Base-by-base conservation (phyloP, 768 basidiomycete species). In the Melanogaster broomeanus region DNA sequence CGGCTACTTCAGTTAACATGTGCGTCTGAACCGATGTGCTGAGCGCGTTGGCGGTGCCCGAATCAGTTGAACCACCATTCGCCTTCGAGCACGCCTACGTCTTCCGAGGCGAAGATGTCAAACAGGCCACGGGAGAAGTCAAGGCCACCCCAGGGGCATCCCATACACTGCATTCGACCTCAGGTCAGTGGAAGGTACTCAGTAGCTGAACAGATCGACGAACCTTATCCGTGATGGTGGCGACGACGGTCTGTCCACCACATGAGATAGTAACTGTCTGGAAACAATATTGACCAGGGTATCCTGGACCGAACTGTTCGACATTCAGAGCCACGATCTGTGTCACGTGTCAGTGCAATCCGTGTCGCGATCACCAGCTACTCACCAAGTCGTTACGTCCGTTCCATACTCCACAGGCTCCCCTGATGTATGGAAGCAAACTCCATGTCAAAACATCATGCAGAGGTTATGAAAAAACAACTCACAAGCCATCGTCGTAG, bases 61-160 rank as follows among this genome's bases (percentile, higher is more conserved):
- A 25, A n/a, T 25, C 3, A 25, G 49, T 68, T 66, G 69, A 77
- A 85, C 49, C 59, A 72, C 89, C 89, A 91, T 6, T 65, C 58
- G 42, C 82, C 85, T 51, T 74, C 71, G 49, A 90, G 70, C 12
- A 87, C 77, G 38, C 88, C 89, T 6, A 45, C 59, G 39, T 59
- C 57, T 43, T 74, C 62, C 10, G 63, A 16, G 6, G 77, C 83
- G 64, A 90, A 88, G 68, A 60, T 69, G 19, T 65, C 48, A 72
- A 92, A 91, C 42, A 91, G 74, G 38, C 83, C 82, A n/a, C 70
- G 65, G 22, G 83, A 83, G 28, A 90, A 70, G 66, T 92, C 90
- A 24, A 91, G 79, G 31, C 81, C 88, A 41, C 77, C 79, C 51
- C 70, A 78, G 13, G 80, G 80, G 64, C 89, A 91, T 19, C 76